Base-by-base conservation (phyloP, 768 basidiomycete species). In the Tylopilus vinaceipallidus region DNA sequence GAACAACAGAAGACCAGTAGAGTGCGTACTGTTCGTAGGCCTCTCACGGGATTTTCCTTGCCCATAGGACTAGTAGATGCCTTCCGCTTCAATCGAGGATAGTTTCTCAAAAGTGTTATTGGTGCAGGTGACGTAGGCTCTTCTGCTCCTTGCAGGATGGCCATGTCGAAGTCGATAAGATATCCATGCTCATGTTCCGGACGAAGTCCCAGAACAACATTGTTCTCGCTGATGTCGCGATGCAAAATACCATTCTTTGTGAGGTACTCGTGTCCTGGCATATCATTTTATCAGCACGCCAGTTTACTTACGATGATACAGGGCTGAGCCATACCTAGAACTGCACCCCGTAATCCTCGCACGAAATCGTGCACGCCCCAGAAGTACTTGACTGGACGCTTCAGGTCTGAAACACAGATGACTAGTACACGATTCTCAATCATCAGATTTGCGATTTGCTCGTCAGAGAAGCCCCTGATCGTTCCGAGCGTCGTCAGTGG, bases 191-290 rank as follows among this genome's bases (percentile, higher is more conserved):
- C 51, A 2, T 35, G 50, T 38, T 47, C 45, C 13, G 46, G 49
- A 12, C 14, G 35, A 19, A 19, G 43, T 2, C 54, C 53, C 4
- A 72, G 64, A n/a, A 72, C 60, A 6, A 73, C 56, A 39, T 70
- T 71, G 11, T 69, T 68, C 24, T 62, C 60, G 50, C 66, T 72
- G 41, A 71, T 52, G 41, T 72, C 66, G 4, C 67, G 55, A 33
- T 71, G 69, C 3, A 70, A 43, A 36, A 73, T 58, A 0, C 60
- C 61, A 9, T n/a, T n/a, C n/a, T n/a, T n/a, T n/a, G n/a, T n/a
- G n/a, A n/a, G n/a, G n/a, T n/a, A n/a, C n/a, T n/a, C 29, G 17
- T 60, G 61, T 0, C 61, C 61, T 61, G 23, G 1, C 0, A 26
- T 29, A 10, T 9, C 8, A 20, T 45, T 17, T 1, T 1, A 29